Evolutionary conservation across 768 basidiomycete genomes (phyloP), one percentile per base, ranked within the genome.

Genomic region (Tubosaeta sp.): DNA sequence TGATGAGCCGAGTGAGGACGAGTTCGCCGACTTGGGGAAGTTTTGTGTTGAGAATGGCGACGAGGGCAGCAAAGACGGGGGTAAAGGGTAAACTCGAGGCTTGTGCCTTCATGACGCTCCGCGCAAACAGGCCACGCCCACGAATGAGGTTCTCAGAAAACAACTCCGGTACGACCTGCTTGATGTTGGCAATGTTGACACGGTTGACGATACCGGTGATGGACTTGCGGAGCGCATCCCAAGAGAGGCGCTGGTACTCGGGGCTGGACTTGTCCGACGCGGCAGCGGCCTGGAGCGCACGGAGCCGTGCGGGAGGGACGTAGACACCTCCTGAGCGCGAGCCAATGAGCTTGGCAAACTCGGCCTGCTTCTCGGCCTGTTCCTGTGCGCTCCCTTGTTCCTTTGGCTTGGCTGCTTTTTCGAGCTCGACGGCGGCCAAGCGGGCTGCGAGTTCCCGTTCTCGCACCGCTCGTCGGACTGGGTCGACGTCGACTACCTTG

Each of bases 181-280:
- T 96, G 81, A 99, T 99, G 68, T 98, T 98, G 59, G 85, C 78
- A 18, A 93, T 79, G 69, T 98, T 97, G 73, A 99, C 91, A 77
- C 96, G 88, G 77, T 99, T 99, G 77, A 98, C 95, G 59, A 98
- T 87, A 92, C 96, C 96, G 25, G 96, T 98, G 63, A 99, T 89
- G 45, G 87, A 90, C 72, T 99, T 99, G 65, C 94, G 85, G 53
- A 99, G 73, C 2, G 96, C 96, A 64, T 99, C 96, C 96, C 96
- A 99, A 10, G 92, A 90, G 52, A 99, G 72, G 10, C 96, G 81
- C 70, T 99, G 96, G 70, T 89, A 98, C 71, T 96, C 94, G 18
- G 85, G 61, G 52, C 88, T 87, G 42, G 76, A 74, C 73, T 94
- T 94, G 75, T 96, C 91, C 55, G 77, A 71, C 6, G 82, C 71